These are phyloP conservation scores for Xylariaceae sp. DNA, from an alignment of 2,329 filamentous ascomycete genomes.

Conservation along the genomic window DNA sequence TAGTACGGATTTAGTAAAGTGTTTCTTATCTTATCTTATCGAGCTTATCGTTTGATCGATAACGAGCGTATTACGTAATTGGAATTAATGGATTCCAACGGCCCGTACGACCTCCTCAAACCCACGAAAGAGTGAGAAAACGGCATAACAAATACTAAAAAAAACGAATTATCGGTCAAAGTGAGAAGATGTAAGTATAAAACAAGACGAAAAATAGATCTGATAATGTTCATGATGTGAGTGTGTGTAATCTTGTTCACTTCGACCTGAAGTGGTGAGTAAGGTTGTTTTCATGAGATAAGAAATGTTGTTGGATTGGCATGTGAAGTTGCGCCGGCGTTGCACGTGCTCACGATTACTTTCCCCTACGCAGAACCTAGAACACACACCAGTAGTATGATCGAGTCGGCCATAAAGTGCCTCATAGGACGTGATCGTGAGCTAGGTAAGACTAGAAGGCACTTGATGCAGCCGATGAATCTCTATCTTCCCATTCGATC, in stretches of 20 bases:
- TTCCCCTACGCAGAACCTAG: not conserved
- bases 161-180: no score
- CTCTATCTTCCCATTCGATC: no score
- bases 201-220: no score
- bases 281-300: not conserved
- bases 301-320: not conserved
- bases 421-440: not conserved
- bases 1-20: not conserved
- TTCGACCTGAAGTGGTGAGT: not conserved
- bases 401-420: not conserved
- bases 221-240: not conserved
- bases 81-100: no score
- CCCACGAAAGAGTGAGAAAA: no score
- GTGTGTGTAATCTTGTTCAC: not conserved
- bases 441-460: not conserved
- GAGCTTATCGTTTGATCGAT: not conserved
- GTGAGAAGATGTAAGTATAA: no score
- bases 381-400: not conserved
- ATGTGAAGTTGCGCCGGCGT: not conserved
- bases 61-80: not conserved
- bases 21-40: not conserved
- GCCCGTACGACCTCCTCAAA: no score
- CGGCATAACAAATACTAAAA: no score
- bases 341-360: not conserved
- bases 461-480: no score